Evolutionary conservation across 2,329 filamentous ascomycete species (phyloP).

Genomic region (Lasiodiplodia sp.): DNA sequence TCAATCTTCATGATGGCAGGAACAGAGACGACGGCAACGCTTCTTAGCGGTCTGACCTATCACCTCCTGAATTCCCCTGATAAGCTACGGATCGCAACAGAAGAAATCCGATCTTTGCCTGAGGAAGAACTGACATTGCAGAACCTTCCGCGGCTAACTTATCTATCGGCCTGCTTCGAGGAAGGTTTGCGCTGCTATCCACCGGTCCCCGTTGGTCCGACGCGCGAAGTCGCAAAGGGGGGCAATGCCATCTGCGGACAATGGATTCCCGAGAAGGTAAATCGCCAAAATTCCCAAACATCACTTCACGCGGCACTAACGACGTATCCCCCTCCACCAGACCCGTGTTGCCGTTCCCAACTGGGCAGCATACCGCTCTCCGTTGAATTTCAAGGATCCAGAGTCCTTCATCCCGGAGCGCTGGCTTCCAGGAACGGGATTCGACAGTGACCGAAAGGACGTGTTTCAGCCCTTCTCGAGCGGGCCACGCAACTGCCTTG

Average conservation of each 20-base stretch:
- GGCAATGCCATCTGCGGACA: slow-evolving; percentile 47
- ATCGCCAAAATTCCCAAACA: slow-evolving; percentile 1
- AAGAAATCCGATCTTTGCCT: background rate
- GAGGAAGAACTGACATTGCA: slow-evolving; percentile 5
- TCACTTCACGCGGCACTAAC: background rate
- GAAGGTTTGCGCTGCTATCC: slow-evolving; percentile 53
- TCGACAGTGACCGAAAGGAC: slow-evolving; percentile 40
- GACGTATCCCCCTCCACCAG: background rate
- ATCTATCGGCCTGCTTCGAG: slow-evolving; percentile 41
- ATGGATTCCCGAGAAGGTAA: slow-evolving; percentile 43
- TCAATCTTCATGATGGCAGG: slow-evolving; percentile 42
- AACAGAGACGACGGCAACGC: slow-evolving; percentile 51
- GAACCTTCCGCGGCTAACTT: background rate
- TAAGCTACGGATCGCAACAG: background rate
- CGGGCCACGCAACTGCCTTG: slow-evolving; percentile 50
- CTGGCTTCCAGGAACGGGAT: slow-evolving; percentile 45
- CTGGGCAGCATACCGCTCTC: slow-evolving; percentile 25
- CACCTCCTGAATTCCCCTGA: slow-evolving; percentile 37
- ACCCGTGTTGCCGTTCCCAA: slow-evolving; percentile 33
- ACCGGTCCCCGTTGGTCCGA: slow-evolving; percentile 44
- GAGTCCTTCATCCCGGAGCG: slow-evolving; percentile 50
- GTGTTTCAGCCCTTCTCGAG: slow-evolving; percentile 54
- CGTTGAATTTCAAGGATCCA: slow-evolving; percentile 45
- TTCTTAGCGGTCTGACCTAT: slow-evolving; percentile 47
- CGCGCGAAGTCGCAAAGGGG: slow-evolving; percentile 42